Conservation (phyloP, 2,329 filamentous ascomycete species). For the Ceratocystis huliohia region DNA sequence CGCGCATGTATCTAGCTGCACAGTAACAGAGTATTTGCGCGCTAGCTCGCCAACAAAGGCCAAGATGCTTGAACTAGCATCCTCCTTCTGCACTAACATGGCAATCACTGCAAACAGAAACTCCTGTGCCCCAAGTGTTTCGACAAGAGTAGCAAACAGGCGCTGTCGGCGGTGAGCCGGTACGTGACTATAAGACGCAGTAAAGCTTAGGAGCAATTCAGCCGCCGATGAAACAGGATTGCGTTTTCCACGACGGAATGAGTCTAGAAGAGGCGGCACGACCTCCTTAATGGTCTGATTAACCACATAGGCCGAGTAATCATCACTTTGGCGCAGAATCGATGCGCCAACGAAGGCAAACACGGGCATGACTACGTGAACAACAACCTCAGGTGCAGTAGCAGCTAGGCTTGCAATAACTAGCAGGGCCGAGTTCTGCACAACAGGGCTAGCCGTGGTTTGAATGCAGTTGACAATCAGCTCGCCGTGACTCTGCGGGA, state of each 20-base stretch:
- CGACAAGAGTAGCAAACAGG: constrained; percentile 72
- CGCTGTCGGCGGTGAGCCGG: constrained; percentile 71
- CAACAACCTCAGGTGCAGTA: constrained; percentile 76
- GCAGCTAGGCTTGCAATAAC: constrained; percentile 77
- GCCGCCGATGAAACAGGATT: constrained; percentile 68
- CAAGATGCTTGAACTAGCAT: constrained; percentile 53
- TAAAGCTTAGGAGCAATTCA: constrained; percentile 88
- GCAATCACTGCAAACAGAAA: constrained; percentile 78
- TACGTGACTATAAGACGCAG: constrained; percentile 91
- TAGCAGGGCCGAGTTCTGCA: constrained; percentile 82
- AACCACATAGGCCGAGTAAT: constrained; percentile 93
- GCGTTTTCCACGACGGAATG: constrained; percentile 68
- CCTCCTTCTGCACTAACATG: constrained; percentile 76
- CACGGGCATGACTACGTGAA: constrained; percentile 97
- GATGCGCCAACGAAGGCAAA: constrained; percentile 97
- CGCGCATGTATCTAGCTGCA: constrained; percentile 66
- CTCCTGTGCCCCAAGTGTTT: constrained; percentile 73
- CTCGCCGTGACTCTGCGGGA: constrained; percentile 71
- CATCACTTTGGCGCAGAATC: constrained; percentile 81
- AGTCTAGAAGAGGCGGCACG: constrained; percentile 78
- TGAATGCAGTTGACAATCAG: constrained; percentile 88
- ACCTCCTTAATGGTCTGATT: constrained; percentile 91
- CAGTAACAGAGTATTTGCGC: constrained; percentile 55
- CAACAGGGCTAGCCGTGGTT: constrained; percentile 78
- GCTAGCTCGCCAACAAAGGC: constrained; percentile 66